Conservation (phyloP, 208 protist species). For the Crithidia fasciculata region DNA sequence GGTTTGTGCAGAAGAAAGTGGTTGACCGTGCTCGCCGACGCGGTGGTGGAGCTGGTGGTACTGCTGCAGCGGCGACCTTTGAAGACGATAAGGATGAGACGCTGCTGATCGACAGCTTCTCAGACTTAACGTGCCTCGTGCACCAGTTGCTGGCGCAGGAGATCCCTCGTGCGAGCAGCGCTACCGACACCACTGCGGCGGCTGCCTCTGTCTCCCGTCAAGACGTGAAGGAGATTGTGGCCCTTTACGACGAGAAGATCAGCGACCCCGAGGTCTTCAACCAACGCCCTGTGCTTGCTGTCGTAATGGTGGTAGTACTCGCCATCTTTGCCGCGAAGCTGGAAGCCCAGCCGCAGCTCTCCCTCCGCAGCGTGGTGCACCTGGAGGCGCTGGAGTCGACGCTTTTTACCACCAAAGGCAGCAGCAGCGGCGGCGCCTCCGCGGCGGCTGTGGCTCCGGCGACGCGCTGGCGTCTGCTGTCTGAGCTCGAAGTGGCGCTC, state of each 20-base stretch:
- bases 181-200: neutral
- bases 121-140: conserved; percentile 27
- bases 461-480: conserved; percentile 33
- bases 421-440: neutral
- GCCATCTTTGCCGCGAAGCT: conserved; percentile 40
- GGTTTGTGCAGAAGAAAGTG: conserved; percentile 20
- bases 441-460: conserved; percentile 5
- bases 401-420: conserved; percentile 1
- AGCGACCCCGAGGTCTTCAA: conserved; percentile 2
- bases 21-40: neutral
- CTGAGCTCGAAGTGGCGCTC: conserved; percentile 47
- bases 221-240: conserved; percentile 14
- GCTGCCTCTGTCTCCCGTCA: neutral
- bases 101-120: conserved; percentile 32
- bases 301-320: conserved; percentile 53
- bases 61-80: neutral
- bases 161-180: neutral
- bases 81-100: neutral
- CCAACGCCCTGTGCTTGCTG: conserved; percentile 47
- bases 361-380: conserved; percentile 33
- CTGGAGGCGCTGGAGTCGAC: conserved; percentile 39
- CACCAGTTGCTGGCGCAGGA: conserved; percentile 30
- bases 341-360: conserved; percentile 28
- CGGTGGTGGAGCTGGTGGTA: too few species aligned
- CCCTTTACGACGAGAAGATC: conserved; percentile 33